Conservation (phyloP, 192 early-diverging fungal species). For the Chytriomyces hyalinus region DNA sequence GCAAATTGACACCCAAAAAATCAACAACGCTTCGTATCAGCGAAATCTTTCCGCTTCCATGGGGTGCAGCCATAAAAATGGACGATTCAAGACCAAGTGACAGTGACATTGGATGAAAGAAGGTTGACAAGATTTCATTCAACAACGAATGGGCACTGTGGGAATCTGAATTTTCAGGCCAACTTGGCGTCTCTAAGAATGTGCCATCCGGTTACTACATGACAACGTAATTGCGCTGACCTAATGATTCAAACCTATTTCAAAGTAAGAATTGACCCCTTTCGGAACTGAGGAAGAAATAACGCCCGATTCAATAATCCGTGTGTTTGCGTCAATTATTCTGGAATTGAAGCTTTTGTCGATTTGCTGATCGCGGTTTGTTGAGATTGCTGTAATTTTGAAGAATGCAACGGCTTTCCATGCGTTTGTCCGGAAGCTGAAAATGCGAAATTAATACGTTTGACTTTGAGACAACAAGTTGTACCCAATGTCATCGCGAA, state of each 20-base stretch:
- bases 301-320: conserved; percentile 70
- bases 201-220: not conserved
- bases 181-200: not conserved
- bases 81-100: conserved; percentile 73
- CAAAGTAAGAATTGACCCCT: conserved; percentile 22
- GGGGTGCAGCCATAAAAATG: conserved; percentile 76
- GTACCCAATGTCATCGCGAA: conserved; percentile 44
- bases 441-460: not conserved
- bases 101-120: conserved; percentile 74
- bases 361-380: not conserved
- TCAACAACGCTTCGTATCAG: conserved; percentile 70
- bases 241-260: not conserved
- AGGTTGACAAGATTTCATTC: conserved; percentile 34
- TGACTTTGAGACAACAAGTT: not conserved
- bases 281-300: conserved; percentile 62
- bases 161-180: not conserved
- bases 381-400: conserved; percentile 54
- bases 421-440: not conserved
- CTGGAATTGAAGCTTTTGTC: conserved; percentile 34
- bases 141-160: not conserved
- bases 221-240: not conserved
- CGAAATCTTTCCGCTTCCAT: conserved; percentile 83
- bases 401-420: conserved; percentile 55
- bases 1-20: conserved; percentile 76
- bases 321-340: conserved; percentile 59